These are phyloP conservation scores for Brassica balearica DNA, from an alignment of 441 rosid species.

Conservation along the genomic window DNA sequence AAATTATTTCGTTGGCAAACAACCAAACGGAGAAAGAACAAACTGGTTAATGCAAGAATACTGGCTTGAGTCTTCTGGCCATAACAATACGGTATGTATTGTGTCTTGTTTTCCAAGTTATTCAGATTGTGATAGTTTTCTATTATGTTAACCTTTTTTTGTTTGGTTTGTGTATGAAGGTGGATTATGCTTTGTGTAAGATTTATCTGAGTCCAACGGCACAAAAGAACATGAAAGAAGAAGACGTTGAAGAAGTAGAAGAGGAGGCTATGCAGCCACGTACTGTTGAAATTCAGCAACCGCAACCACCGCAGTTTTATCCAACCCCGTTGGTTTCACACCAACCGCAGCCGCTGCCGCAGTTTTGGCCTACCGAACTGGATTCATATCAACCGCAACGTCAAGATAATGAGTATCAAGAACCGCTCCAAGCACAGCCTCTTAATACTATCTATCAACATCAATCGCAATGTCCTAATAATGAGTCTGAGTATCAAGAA, in stretches of 20 bases:
- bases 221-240: background rate
- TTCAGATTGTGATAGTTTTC: background rate
- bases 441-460: too few relatives aligned
- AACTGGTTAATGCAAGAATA: constrained; percentile 4
- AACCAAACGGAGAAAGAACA: background rate
- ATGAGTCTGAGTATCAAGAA: background rate
- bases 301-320: background rate
- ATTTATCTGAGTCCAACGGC: background rate
- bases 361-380: background rate
- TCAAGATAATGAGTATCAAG: background rate
- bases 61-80: background rate
- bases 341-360: background rate
- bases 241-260: background rate
- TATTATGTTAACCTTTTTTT: background rate
- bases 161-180: background rate
- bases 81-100: constrained; percentile 3
- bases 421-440: background rate
- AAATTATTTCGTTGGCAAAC: background rate
- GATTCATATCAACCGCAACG: background rate
- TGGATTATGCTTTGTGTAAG: background rate
- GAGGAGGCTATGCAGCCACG: background rate
- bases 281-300: background rate
- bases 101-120: background rate
- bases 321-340: background rate
- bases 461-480: background rate